phyloP scores from a whole-genome alignment of 208 protist species.

The Crithidia acanthocephali region DNA sequence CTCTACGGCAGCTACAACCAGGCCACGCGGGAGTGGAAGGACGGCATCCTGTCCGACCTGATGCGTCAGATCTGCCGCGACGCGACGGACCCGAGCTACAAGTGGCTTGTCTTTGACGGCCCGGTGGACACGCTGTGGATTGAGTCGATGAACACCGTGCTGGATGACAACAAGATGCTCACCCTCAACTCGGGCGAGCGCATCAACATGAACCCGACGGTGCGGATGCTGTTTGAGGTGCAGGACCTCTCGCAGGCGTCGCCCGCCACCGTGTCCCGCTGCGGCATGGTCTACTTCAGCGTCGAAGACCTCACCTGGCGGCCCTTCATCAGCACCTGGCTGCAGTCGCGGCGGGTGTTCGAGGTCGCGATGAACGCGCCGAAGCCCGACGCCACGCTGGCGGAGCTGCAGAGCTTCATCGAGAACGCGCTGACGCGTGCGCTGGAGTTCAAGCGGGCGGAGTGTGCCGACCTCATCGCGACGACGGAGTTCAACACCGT shows the following conservation, averaged over 20 bases:
- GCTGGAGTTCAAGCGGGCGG: constrained; percentile 77
- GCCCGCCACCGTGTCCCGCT: constrained; percentile 98
- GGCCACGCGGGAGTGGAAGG: constrained; percentile 97
- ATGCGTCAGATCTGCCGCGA: constrained; percentile 95
- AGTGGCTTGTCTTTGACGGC: constrained; percentile 99
- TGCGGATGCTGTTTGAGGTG: constrained; percentile 99
- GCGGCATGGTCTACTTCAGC: constrained; percentile 99
- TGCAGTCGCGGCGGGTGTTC: constrained; percentile 81
- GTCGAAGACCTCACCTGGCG: constrained; percentile 94
- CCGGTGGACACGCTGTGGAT: constrained; percentile 99
- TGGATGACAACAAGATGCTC: constrained; percentile 99
- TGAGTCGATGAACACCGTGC: constrained; percentile 99
- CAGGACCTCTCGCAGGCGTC: constrained; percentile 98
- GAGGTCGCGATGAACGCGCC: constrained; percentile 92
- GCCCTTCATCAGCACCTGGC: constrained; percentile 95
- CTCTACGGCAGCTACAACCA: constrained; percentile 98
- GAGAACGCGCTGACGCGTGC: constrained; percentile 80
- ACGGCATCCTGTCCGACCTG: constrained; percentile 97
- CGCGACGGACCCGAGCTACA: constrained; percentile 91
- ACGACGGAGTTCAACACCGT: constrained; percentile 90
- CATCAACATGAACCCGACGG: constrained; percentile 96
- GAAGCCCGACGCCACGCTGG: constrained; percentile 89
- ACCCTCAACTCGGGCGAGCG: constrained; percentile 98
- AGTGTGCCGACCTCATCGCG: constrained; percentile 93
- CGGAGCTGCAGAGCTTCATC: constrained; percentile 86